phyloP scores from a whole-genome alignment of 495 filamentous ascomycete genomes.

The Hypoxylon cercidicola region DNA sequence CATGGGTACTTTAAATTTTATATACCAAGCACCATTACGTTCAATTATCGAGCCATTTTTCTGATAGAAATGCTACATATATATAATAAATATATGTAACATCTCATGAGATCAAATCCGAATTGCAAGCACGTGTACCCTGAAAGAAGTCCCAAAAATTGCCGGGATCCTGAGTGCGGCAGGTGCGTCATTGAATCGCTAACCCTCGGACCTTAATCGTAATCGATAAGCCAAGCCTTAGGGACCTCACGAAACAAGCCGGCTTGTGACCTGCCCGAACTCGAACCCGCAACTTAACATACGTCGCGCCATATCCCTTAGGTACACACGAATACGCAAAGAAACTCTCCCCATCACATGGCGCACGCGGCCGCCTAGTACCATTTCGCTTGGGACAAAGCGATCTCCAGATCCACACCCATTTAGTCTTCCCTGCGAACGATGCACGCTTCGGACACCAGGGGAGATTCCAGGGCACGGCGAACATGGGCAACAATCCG shows the following conservation, averaged over 20 bases:
- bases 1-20: too few relatives aligned
- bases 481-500: conserved; percentile 54
- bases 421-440: conserved; percentile 12
- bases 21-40: too few relatives aligned
- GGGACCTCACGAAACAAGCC: conserved; percentile 1
- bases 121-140: too few relatives aligned
- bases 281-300: conserved; percentile 13
- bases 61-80: too few relatives aligned
- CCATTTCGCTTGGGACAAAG: conserved; percentile 12
- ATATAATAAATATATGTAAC: too few relatives aligned
- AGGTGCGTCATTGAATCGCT: conserved; percentile 1
- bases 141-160: too few relatives aligned
- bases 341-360: neutral
- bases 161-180: too few relatives aligned
- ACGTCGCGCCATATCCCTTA: neutral
- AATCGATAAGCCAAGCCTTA: conserved; percentile 39
- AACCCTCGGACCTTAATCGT: conserved; percentile 1
- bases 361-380: conserved; percentile 24
- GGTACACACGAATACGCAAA: neutral
- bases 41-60: too few relatives aligned
- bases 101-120: too few relatives aligned
- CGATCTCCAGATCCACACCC: neutral
- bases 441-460: conserved; percentile 44
- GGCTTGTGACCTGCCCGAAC: conserved; percentile 18
- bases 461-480: conserved; percentile 42